Conservation (phyloP, 768 basidiomycete species). For the Xerocomellus intermedius region DNA sequence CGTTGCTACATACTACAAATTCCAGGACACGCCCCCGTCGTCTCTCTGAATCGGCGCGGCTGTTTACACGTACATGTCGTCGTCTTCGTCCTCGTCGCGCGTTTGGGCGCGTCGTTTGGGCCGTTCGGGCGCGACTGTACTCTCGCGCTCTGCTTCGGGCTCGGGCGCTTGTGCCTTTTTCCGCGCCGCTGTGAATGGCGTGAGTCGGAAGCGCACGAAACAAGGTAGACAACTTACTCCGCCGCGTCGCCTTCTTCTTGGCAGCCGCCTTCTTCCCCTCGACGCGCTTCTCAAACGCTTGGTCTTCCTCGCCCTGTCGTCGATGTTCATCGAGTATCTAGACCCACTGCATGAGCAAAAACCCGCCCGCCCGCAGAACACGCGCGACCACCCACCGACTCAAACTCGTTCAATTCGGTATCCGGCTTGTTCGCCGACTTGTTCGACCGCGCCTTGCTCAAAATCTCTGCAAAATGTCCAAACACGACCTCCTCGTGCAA, state of each 20-base stretch:
- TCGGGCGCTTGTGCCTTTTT: slow-evolving; percentile 29
- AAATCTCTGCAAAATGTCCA: slow-evolving; percentile 81
- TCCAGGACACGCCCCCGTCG: not conserved
- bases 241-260: slow-evolving; percentile 63
- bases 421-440: slow-evolving; percentile 93
- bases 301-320: slow-evolving; percentile 86
- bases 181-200: slow-evolving; percentile 23
- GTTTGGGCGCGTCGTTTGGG: slow-evolving; percentile 7
- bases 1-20: slow-evolving; percentile 8
- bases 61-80: slow-evolving; percentile 26
- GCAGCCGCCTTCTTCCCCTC: slow-evolving; percentile 80
- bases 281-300: slow-evolving; percentile 84
- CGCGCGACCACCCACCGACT: slow-evolving; percentile 50
- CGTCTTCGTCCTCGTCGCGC: slow-evolving; percentile 19
- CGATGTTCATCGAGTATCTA: slow-evolving; percentile 85
- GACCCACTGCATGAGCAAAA: not conserved
- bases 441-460: slow-evolving; percentile 88
- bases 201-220: no score
- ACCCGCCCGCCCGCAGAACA: not conserved
- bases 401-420: slow-evolving; percentile 92
- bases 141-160: slow-evolving; percentile 12
- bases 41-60: not conserved
- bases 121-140: not conserved
- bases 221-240: slow-evolving; percentile 33
- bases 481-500: slow-evolving; percentile 85